Base-by-base conservation (phyloP, 805 yeast genomes). In the Lipomyces mesembrius region DNA sequence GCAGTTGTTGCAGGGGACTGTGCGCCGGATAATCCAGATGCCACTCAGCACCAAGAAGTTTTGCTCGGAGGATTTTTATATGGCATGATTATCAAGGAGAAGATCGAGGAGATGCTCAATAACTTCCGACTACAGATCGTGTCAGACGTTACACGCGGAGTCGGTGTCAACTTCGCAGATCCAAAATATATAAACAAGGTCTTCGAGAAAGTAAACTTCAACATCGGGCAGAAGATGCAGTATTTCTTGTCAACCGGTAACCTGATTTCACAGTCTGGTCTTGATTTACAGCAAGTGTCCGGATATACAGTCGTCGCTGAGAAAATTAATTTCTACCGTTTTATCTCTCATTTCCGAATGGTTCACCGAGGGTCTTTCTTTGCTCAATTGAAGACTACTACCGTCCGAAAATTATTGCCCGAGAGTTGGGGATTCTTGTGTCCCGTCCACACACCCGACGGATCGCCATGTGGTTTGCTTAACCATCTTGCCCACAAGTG, bases 371-470 rank as follows among this genome's bases (percentile, higher is more conserved):
- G 99, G 80, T 92, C 98, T 72, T 95, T 95, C 88, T 95, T 95
- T 78, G 98, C 99, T 57, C 97, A 94, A 79, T 85, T 95, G 81
- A 95, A 95, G 78, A 95, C 99, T 54, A 95, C 99, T 29, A 90
- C 98, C 0, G 99, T 95, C 59, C 88, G 99, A 83, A 95, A 95
- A 79, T 83, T 95, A 74, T 84, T 95, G 66, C 99, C 99, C 0
- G 99, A 95, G 79, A 91, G 97, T 0, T 95, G 99, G 99, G 99
- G 99, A 2, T 95, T 95, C 85, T 81, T 95, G 74, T 95, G 99
- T 81, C 99, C 99, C 12, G 99, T 95, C 29, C 99, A 95, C 79
- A 95, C 99, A 14, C 99, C 99, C 5, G 99, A 95, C 89, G 99
- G 99, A 74, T 90, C 98, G 61, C 99, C 99, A 25, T 95, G 99